A percentile compares a stretch with the other conserved stretches of the same genome.
phyloP scores from a whole-genome alignment of 2,329 filamentous ascomycete species.

The Fusarium sp. region DNA sequence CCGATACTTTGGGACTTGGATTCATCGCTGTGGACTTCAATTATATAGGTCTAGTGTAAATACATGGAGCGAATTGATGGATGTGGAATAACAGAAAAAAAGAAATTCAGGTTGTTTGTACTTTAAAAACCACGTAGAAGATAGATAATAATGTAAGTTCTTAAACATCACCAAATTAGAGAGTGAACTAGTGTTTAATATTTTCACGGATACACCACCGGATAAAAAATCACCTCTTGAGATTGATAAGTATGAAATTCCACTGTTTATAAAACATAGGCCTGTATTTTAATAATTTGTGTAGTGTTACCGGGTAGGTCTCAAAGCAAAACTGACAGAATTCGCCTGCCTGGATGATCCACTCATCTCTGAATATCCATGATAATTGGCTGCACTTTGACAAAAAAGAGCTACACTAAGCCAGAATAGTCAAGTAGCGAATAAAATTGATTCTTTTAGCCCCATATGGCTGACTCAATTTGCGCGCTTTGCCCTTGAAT shows the following conservation, averaged over 20 bases:
- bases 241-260: not conserved
- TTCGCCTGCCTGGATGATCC: accelerated
- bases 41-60: not conserved
- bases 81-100: too few relatives aligned
- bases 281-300: not conserved
- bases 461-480: not conserved
- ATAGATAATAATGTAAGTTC: too few relatives aligned
- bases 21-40: not conserved
- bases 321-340: not conserved
- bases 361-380: too few relatives aligned
- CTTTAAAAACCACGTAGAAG: too few relatives aligned
- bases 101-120: too few relatives aligned
- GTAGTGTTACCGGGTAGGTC: not conserved
- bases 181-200: accelerated
- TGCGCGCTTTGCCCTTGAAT: not conserved
- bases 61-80: too few relatives aligned
- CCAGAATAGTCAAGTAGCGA: not conserved
- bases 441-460: accelerated
- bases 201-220: accelerated
- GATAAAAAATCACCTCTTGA: accelerated
- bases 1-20: not conserved
- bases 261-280: accelerated
- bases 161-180: accelerated
- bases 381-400: not conserved
- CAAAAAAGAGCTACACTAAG: not conserved